Base-by-base conservation (phyloP, 164 flowering plant genomes). In the Aristolochia fimbriata region DNA sequence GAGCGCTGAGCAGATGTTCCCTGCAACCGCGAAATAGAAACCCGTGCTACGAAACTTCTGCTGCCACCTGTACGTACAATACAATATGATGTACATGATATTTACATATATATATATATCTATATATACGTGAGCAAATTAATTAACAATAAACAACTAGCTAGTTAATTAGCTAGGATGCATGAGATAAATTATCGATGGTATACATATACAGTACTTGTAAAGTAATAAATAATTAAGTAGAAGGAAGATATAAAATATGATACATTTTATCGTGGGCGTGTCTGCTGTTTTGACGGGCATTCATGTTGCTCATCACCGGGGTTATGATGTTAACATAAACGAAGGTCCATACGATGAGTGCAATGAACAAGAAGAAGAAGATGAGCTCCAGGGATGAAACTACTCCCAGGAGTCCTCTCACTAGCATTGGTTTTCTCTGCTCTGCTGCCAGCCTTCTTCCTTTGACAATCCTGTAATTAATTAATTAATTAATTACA, bases 331-430 rank as follows among this genome's bases (percentile, higher is more conserved):
- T 72, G 13, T 15, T 48, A 4, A 67, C 56, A 23, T 80, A 80
- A 56, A 75, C 43, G 64, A 69, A 53, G 24, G 58, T 70, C 95
- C 95, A 90, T 51, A 85, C 49, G 48, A 83, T 65, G 47, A 90
- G 88, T 8, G 82, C 83, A 6, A 87, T 61, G 62, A 90, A 90
- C 85, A 85, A 81, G 58, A 57, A 9, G 46, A 85, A 67, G 52
- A 85, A 75, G 47, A 69, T 62, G 4, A 85, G 55, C 71, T 90
- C 95, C 30, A 65, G 73, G 58, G 71, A 51, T 0, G 84, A 73
- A 54, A 90, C 84, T 21, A 85, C 73, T 41, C 97, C 97, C 14
- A 90, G 67, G 0, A 96, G 91, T 0, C 95, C 97, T 64, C 75
- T 82, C 57, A 83, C 82, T 0, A 87, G 63, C 62, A 78, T 59